phyloP scores from a whole-genome alignment of 108 stramenopile species.

The Chaetoceros tenuissimus region DNA sequence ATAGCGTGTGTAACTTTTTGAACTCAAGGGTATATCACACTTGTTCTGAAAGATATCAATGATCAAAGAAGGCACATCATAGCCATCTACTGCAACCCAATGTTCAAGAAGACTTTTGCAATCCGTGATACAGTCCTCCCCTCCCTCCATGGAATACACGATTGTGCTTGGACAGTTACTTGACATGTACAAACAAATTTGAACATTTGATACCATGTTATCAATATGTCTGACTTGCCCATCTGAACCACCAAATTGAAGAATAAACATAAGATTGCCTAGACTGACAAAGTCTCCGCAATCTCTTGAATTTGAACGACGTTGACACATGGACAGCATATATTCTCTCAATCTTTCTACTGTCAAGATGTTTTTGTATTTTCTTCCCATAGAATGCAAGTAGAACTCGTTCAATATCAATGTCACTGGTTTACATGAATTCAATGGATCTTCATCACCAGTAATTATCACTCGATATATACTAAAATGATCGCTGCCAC shows the following conservation, averaged over 20 bases:
- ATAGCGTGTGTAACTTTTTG: slow-evolving; percentile 23
- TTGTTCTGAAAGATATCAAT: slow-evolving; percentile 13
- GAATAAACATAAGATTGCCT: slow-evolving; percentile 59
- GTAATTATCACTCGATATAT: slow-evolving; percentile 42
- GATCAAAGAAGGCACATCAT: slow-evolving; percentile 10
- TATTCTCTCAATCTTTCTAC: slow-evolving; percentile 33
- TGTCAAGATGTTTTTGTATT: slow-evolving; percentile 20
- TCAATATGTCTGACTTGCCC: slow-evolving; percentile 67
- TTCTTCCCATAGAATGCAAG: slow-evolving; percentile 11
- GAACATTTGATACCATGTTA: slow-evolving; percentile 47
- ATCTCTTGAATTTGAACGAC: slow-evolving; percentile 12
- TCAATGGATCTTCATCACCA: slow-evolving; percentile 1
- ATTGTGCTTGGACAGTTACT: slow-evolving; percentile 44
- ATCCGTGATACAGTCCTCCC: slow-evolving; percentile 16
- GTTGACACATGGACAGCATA: slow-evolving; percentile 49
- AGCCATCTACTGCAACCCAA: slow-evolving; percentile 4
- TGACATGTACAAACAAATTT: slow-evolving; percentile 59
- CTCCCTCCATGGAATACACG: slow-evolving; percentile 37
- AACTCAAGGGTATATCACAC: slow-evolving; percentile 9
- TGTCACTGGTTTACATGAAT: slow-evolving; percentile 16
- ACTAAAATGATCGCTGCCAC: slow-evolving; percentile 32
- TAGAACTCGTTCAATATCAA: slow-evolving; percentile 17
- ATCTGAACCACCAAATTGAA: slow-evolving; percentile 35
- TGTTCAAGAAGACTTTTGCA: slow-evolving; percentile 17
- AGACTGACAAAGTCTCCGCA: slow-evolving; percentile 17